A percentile compares a stretch with the other conserved stretches of the same genome.
Conservation (phyloP, 805 yeast genomes). For the Lipomyces sp. region DNA sequence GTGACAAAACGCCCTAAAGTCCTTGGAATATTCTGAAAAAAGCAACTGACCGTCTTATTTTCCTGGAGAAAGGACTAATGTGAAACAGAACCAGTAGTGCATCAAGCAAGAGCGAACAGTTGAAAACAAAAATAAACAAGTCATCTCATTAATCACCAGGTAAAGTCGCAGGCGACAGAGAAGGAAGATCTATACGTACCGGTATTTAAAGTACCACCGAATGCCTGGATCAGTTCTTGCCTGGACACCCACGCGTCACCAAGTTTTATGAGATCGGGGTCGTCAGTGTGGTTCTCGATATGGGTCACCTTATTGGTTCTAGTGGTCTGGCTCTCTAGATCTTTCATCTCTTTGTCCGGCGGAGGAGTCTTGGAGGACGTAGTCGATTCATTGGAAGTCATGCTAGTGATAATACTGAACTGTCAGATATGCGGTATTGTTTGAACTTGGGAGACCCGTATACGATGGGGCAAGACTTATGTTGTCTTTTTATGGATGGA, state of each 20-base stretch:
- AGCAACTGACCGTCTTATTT: no score
- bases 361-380: neutral
- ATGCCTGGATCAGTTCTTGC: constrained; percentile 47
- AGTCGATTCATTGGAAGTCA: neutral
- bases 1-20: no score
- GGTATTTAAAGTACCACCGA: constrained; percentile 81
- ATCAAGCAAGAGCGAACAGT: neutral
- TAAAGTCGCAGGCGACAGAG: neutral
- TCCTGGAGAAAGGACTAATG: neutral
- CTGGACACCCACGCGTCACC: constrained; percentile 73
- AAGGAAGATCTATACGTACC: constrained; percentile 48
- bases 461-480: neutral
- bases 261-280: constrained; percentile 63
- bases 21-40: no score
- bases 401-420: neutral
- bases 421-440: neutral
- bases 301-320: constrained; percentile 9
- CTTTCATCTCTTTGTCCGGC: constrained; percentile 20
- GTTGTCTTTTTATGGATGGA: neutral
- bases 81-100: neutral
- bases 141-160: neutral
- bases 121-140: neutral
- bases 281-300: constrained; percentile 44
- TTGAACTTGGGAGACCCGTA: neutral
- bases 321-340: constrained; percentile 18